Evolutionary conservation across 192 early-diverging fungal species (phyloP), one percentile per base, ranked within the genome.

Genomic region (Coemansia sp.): DNA sequence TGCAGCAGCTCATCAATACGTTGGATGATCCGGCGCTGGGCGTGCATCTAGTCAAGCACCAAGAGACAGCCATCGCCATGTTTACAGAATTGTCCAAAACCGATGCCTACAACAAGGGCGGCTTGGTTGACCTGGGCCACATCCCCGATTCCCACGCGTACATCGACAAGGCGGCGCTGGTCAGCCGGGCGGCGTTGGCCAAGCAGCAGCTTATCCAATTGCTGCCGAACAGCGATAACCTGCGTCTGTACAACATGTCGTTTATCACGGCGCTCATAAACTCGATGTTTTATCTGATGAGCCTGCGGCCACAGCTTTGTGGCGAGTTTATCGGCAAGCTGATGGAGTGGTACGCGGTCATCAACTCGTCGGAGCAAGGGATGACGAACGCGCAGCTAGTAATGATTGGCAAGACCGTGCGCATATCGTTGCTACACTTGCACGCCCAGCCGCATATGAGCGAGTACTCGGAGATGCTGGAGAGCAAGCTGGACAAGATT

Each of bases 171-270:
- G 20, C 64, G 5, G 61, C 34, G 33, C 65, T 79, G 22, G 76
- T 62, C 13, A 52, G 60, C n/a, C 71, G 81, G n/a, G 76, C 76
- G 33, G 73, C 66, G 34, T 20, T 31, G 8, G 81, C 81, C n/a
- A 69, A 58, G 41, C 68, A 76, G 58, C 73, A 78, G 69, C 81
- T 84, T 10, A 20, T 79, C 18, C 68, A 62, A 8, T 47, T 84
- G 71, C 74, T 84, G 49, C 81, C 81, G 36, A 79, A 72, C 65
- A 79, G 81, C 68, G 81, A 84, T 20, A 78, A 71, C 44, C 66
- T 70, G 65, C 67, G 65, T 10, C 62, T 79, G 15, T 84, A 73
- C 68, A 84, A 84, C 74, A 74, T 74, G 36, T 71, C 81, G 38
- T 84, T 84, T 49, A 79, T 79, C 33, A 84, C 81, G 1, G 81